These are phyloP conservation scores for Candida ovalis DNA, from an alignment of 805 yeast species.

Conservation along the genomic window DNA sequence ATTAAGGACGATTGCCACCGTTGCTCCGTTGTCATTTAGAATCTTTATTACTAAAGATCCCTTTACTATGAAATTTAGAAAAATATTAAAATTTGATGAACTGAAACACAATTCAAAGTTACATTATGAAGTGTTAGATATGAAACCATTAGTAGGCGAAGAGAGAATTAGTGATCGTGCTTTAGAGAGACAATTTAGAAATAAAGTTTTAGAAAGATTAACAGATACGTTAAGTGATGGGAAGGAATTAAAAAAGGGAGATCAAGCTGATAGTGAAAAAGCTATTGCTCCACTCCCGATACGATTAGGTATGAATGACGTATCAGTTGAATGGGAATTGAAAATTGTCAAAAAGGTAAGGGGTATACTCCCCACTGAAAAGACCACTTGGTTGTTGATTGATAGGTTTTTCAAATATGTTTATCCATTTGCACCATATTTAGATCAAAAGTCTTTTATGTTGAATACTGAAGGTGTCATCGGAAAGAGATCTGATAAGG, in stretches of 20 bases:
- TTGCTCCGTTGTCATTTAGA: constrained; percentile 11
- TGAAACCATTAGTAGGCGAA: constrained; percentile 11
- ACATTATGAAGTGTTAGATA: constrained; percentile 12
- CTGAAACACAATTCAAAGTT: constrained; percentile 1
- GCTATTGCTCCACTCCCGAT: constrained; percentile 8
- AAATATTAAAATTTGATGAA: constrained; percentile 2
- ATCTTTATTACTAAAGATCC: constrained; percentile 15
- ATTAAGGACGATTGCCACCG: not conserved
- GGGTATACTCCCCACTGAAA: constrained; percentile 35
- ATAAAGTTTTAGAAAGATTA: constrained; percentile 9
- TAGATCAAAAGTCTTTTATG: constrained; percentile 37
- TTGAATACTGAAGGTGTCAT: constrained; percentile 31
- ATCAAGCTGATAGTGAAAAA: constrained; percentile 1
- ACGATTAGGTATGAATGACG: constrained; percentile 20
- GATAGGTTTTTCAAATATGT: constrained; percentile 39
- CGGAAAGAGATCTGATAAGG: constrained; percentile 30
- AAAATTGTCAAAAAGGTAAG: constrained; percentile 20
- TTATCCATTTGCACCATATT: constrained; percentile 46
- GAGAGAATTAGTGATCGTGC: constrained; percentile 1
- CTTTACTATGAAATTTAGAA: constrained; percentile 1
- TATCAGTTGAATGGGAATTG: constrained; percentile 28
- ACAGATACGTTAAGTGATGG: not conserved
- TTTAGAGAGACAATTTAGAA: constrained; percentile 11
- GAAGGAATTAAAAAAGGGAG: constrained; percentile 1
- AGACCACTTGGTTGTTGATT: constrained; percentile 38